phyloP scores from a whole-genome alignment of 345 rosid species.

The Arabis alpina region DNA sequence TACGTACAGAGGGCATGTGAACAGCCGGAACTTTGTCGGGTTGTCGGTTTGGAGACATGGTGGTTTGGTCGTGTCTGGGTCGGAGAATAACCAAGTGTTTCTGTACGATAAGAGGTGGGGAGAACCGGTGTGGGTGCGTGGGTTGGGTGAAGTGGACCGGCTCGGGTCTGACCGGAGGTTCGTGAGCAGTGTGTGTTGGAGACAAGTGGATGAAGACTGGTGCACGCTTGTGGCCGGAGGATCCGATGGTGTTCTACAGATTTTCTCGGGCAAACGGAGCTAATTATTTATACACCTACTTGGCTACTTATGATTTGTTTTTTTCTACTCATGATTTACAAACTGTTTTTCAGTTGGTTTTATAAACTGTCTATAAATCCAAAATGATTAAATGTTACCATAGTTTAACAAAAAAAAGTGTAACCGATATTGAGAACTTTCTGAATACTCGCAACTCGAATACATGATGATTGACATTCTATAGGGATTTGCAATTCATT shows the following conservation, averaged over 20 bases:
- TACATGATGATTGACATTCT: background rate
- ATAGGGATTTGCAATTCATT: background rate
- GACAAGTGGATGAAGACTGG: constrained; percentile 63
- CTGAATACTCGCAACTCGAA: background rate
- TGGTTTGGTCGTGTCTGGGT: constrained; percentile 79
- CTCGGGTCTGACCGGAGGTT: constrained; percentile 44
- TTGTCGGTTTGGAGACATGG: constrained; percentile 76
- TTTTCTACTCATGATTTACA: constrained; percentile 10
- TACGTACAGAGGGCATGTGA: constrained; percentile 72
- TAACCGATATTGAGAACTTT: constrained; percentile 8
- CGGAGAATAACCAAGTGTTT: constrained; percentile 72
- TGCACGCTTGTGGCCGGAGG: constrained; percentile 82
- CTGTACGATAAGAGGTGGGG: constrained; percentile 85
- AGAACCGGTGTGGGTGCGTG: constrained; percentile 73
- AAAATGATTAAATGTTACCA: constrained; percentile 3
- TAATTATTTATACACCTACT: background rate
- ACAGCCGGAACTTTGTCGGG: constrained; percentile 76
- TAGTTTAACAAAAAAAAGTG: background rate
- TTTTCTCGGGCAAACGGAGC: constrained; percentile 56
- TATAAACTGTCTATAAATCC: constrained; percentile 9
- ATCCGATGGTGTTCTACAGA: constrained; percentile 71
- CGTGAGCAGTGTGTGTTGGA: constrained; percentile 86
- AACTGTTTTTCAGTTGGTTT: constrained; percentile 6
- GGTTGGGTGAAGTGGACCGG: constrained; percentile 36
- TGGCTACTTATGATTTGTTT: background rate